Evolutionary conservation across 179 eudicot genomes (phyloP).

Genomic region (Actinidia arguta): DNA sequence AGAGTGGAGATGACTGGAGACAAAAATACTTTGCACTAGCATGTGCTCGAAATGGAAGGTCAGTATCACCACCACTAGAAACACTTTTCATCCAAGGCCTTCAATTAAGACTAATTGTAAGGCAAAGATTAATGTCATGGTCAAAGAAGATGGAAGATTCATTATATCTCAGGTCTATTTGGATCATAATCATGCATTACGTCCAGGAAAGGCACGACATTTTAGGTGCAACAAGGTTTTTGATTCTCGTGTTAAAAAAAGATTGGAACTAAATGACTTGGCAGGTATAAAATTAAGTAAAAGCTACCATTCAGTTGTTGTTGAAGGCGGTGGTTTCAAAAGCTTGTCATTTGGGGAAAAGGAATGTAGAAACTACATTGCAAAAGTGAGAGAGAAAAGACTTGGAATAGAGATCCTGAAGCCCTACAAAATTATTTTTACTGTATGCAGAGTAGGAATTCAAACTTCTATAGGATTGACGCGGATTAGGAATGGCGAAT

Average conservation of each 20-base stretch:
- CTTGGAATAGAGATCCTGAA: slow-evolving; percentile 1
- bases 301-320: slow-evolving; percentile 4
- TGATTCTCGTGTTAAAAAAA: not conserved
- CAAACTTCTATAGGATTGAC: slow-evolving; percentile 10
- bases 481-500: slow-evolving; percentile 6
- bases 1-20: not conserved
- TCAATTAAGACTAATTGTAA: not conserved
- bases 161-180: not conserved
- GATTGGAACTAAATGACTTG: not conserved
- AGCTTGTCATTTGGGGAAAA: not conserved
- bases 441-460: not conserved
- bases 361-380: not conserved
- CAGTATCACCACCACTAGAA: not conserved
- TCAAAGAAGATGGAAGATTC: not conserved
- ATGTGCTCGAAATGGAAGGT: not conserved
- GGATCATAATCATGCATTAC: not conserved
- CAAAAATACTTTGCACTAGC: not conserved
- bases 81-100: not conserved
- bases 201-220: not conserved
- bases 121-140: not conserved
- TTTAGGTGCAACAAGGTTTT: not conserved
- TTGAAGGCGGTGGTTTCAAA: slow-evolving; percentile 14
- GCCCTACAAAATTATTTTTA: slow-evolving; percentile 7
- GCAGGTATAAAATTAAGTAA: not conserved
- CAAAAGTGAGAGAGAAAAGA: slow-evolving; percentile 8